Conservation (phyloP, 2,329 filamentous ascomycete species). For the Penicillium griseofulvum region DNA sequence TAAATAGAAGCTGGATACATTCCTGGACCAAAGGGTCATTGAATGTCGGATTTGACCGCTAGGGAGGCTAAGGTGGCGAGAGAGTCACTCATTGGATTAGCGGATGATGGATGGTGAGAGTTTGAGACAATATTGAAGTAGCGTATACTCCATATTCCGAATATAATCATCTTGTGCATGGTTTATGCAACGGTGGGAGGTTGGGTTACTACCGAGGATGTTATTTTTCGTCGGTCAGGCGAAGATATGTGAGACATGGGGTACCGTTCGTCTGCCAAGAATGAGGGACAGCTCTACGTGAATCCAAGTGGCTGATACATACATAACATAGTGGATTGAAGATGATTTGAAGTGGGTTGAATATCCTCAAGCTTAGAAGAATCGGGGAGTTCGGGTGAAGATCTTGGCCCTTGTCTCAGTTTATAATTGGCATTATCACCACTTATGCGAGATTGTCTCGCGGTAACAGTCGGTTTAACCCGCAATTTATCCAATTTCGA, state of each 20-base stretch:
- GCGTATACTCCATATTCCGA: background rate
- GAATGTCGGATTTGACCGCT: background rate
- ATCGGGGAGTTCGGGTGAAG: background rate
- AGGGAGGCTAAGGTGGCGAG: constrained; percentile 8
- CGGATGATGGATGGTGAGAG: background rate
- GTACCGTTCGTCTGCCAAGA: background rate
- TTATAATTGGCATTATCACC: background rate
- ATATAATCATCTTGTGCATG: background rate
- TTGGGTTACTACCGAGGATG: background rate
- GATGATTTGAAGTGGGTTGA: background rate
- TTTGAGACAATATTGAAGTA: constrained; percentile 7
- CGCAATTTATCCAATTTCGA: background rate
- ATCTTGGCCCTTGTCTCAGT: background rate
- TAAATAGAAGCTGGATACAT: background rate
- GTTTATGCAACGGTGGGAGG: background rate
- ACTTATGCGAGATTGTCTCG: background rate
- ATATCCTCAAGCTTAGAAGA: background rate
- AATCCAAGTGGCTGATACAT: background rate
- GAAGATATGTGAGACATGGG: background rate
- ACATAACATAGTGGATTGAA: background rate
- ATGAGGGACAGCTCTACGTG: background rate
- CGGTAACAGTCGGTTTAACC: background rate
- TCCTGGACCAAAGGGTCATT: background rate
- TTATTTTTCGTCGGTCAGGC: background rate
- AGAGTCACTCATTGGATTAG: constrained; percentile 7